Conservation (phyloP, 164 flowering plant genomes). For the Berberis thunbergii region DNA sequence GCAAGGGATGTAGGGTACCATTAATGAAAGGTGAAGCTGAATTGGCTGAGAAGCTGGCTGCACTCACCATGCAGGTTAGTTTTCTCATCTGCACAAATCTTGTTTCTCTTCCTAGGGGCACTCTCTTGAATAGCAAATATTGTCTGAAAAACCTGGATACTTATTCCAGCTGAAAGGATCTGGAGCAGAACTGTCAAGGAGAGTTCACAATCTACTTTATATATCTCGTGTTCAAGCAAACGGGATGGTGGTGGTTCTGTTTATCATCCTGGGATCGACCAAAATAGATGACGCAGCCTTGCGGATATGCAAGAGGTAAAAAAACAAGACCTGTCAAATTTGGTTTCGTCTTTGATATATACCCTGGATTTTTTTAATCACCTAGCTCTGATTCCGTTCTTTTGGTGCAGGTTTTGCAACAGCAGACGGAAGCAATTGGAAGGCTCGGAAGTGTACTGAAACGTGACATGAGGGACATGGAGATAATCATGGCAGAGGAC, state of each 20-base stretch:
- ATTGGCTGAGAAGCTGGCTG: slow-evolving; percentile 82
- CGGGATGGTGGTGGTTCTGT: slow-evolving; percentile 52
- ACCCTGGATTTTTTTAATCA: neutral
- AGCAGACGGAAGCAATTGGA: slow-evolving; percentile 90
- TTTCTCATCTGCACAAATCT: no score
- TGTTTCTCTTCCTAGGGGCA: neutral
- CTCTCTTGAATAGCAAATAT: neutral
- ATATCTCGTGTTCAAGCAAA: slow-evolving; percentile 70
- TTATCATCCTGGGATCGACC: slow-evolving; percentile 77
- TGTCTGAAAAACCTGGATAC: slow-evolving; percentile 9
- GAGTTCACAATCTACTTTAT: slow-evolving; percentile 80
- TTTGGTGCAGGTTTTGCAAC: slow-evolving; percentile 67
- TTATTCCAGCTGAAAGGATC: slow-evolving; percentile 76
- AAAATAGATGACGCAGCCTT: slow-evolving; percentile 88
- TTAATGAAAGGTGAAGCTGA: slow-evolving; percentile 83
- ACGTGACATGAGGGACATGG: slow-evolving; percentile 78
- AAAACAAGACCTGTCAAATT: neutral
- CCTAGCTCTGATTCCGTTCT: neutral
- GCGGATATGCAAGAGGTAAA: slow-evolving; percentile 93
- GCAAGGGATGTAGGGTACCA: slow-evolving; percentile 80
- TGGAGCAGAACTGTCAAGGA: slow-evolving; percentile 87
- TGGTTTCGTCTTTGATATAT: no score
- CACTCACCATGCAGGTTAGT: slow-evolving; percentile 73
- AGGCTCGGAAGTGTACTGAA: slow-evolving; percentile 88
- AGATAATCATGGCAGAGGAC: slow-evolving; percentile 85